Evolutionary conservation across 345 rosid genomes (phyloP), one percentile per base, ranked within the genome.

Genomic region (Rhodamnia argentea): DNA sequence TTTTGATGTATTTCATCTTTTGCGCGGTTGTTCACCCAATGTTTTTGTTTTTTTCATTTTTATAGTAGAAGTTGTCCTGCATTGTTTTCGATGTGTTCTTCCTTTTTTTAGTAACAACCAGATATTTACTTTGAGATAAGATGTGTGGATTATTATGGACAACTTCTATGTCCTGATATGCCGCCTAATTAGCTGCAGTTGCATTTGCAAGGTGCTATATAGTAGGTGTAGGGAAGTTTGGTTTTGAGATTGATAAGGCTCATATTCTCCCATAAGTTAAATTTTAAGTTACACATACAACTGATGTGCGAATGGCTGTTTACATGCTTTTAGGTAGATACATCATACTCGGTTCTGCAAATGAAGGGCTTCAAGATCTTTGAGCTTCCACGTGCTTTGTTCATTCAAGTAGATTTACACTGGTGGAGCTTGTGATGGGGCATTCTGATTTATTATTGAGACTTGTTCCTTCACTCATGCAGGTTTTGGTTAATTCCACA

Each of bases 401-500:
- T 70, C 81, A 37, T 70, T 37, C 4, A 3, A 10, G 47, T 37
- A 70, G 81, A 37, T 16, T 70, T 70, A 37, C 11, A 24, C 81
- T 70, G 47, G 18, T 70, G 13, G 26, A 32, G 47, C 47, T 37
- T 18, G 11, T 70, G 44, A 52, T 52, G 83, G 9, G 60, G 84
- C 84, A 27, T 54, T 83, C 29, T 52, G 58, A 52, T 27, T 37
- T 83, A 1, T 12, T 15, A 29, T 83, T 18, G 37, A 83, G 59
- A 29, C 22, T 70, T 16, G 47, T 37, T 70, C 78, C 78, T 70
- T 70, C 44, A 37, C 18, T 70, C 47, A 37, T 37, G 81, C 81
- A 70, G 81, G 81, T 70, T 89, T 86, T 82, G 87, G 88, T 87
- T 52, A 84, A 84, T 89, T 86, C 86, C 58, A 74, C 57, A 86